Conservation (phyloP, 441 rosid species). For the Jatropha multifida region DNA sequence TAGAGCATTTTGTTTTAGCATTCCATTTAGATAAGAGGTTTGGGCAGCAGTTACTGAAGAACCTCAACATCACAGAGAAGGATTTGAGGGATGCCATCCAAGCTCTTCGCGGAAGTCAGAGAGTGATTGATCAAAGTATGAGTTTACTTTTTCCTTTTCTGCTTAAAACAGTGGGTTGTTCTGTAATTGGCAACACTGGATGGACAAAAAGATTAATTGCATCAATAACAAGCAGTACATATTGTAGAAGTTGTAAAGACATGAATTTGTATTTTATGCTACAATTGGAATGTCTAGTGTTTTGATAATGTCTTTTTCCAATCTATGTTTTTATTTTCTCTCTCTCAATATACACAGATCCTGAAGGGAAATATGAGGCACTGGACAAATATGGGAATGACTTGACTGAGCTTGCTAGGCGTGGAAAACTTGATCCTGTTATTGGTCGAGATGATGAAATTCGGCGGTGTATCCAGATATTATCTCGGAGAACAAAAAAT, state of each 20-base stretch:
- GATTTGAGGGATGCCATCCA: constrained; percentile 65
- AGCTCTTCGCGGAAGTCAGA: constrained; percentile 80
- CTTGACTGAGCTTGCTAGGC: constrained; percentile 65
- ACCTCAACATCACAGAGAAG: constrained; percentile 55
- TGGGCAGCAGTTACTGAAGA: constrained; percentile 61
- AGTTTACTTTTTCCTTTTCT: constrained; percentile 5
- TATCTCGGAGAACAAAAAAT: constrained; percentile 60
- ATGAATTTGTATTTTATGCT: background rate
- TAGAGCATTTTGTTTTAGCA: constrained; percentile 69
- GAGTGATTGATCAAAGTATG: constrained; percentile 88
- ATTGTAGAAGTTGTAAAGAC: background rate
- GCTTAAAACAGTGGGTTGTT: background rate
- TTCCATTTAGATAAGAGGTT: constrained; percentile 71
- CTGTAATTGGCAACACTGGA: background rate
- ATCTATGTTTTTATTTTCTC: background rate
- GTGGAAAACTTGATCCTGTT: constrained; percentile 70
- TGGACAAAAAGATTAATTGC: background rate
- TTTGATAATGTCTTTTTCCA: background rate
- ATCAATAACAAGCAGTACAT: background rate
- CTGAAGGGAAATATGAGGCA: constrained; percentile 64
- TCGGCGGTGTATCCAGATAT: constrained; percentile 59
- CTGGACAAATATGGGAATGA: constrained; percentile 61
- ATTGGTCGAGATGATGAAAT: constrained; percentile 69
- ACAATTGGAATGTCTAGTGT: background rate
- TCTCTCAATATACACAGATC: constrained; percentile 40